A percentile compares a stretch with the other conserved stretches of the same genome.
Evolutionary conservation across 805 yeast genomes (phyloP).

Genomic region (Kuraishia hungarica): DNA sequence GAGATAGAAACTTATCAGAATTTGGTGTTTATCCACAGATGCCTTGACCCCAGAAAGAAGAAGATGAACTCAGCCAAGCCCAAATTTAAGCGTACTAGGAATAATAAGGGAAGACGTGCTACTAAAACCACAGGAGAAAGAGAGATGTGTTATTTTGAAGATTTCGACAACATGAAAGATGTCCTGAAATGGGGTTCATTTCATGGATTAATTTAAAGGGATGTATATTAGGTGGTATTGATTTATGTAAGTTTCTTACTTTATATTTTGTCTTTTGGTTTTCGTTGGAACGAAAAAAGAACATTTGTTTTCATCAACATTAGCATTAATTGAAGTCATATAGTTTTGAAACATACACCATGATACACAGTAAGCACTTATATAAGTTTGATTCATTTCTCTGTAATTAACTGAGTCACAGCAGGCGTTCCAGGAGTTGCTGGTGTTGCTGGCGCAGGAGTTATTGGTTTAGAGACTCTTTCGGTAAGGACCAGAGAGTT

Average conservation of each 20-base stretch:
- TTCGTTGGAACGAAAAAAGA: neutral
- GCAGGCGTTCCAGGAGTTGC: neutral
- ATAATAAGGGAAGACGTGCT: neutral
- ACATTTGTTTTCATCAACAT: neutral
- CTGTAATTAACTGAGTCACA: neutral
- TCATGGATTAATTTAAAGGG: neutral
- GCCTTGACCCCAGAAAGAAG: conserved; percentile 25
- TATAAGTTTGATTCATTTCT: neutral
- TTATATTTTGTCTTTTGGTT: neutral
- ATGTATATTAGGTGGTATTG: too few species aligned
- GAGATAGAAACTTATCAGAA: conserved; percentile 17
- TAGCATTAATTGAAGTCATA: neutral
- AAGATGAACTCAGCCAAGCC: conserved; percentile 12
- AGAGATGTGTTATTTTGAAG: neutral
- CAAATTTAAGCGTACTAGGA: conserved; percentile 6
- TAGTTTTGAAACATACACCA: too few species aligned
- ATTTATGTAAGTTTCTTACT: too few species aligned
- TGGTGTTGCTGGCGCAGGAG: neutral
- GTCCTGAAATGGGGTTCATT: conserved; percentile 2
- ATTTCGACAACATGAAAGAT: conserved; percentile 3
- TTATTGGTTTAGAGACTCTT: neutral
- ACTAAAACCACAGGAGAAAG: neutral
- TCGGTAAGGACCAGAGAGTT: conserved; percentile 2
- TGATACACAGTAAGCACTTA: neutral
- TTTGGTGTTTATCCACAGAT: conserved; percentile 19